Evolutionary conservation across 1,139 yeast genomes (phyloP).

Genomic region (Geotrichum phurueaensis): DNA sequence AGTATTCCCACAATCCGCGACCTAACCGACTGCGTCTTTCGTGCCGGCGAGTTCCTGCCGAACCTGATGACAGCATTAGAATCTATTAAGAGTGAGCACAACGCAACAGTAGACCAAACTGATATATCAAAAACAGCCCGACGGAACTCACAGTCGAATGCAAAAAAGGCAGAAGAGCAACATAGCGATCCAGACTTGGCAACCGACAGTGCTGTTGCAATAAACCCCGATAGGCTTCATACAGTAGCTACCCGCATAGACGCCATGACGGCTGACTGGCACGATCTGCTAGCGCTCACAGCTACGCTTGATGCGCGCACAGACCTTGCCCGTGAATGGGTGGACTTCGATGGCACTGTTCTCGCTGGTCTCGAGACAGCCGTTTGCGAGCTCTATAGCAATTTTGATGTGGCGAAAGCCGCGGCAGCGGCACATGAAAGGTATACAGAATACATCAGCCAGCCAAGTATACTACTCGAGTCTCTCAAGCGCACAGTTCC

Average conservation of each 20-base stretch:
- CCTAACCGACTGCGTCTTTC: slow-evolving; percentile 40
- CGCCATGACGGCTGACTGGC: slow-evolving; percentile 30
- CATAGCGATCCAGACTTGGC: slow-evolving; percentile 26
- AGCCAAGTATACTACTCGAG: background rate
- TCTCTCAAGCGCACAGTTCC: background rate
- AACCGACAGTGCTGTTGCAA: slow-evolving; percentile 17
- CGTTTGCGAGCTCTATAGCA: slow-evolving; percentile 42
- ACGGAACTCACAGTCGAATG: slow-evolving; percentile 24
- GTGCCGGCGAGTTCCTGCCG: slow-evolving; percentile 46
- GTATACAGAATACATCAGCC: background rate
- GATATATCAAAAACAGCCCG: slow-evolving; percentile 10
- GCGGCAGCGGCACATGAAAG: slow-evolving; percentile 24
- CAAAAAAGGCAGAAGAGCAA: slow-evolving; percentile 21
- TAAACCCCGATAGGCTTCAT: slow-evolving; percentile 36
- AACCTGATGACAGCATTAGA: slow-evolving; percentile 41
- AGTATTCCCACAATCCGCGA: slow-evolving; percentile 43
- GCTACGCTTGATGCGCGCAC: slow-evolving; percentile 42
- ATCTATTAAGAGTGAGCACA: slow-evolving; percentile 21
- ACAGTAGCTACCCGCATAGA: slow-evolving; percentile 22
- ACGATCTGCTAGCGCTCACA: slow-evolving; percentile 40
- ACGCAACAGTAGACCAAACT: slow-evolving; percentile 14
- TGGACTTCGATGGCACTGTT: slow-evolving; percentile 50
- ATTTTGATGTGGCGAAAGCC: slow-evolving; percentile 32
- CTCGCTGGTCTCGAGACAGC: slow-evolving; percentile 49
- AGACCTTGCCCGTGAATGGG: slow-evolving; percentile 52